Conservation (phyloP, 257 asterid genomes). For the Solanum virginianum region DNA sequence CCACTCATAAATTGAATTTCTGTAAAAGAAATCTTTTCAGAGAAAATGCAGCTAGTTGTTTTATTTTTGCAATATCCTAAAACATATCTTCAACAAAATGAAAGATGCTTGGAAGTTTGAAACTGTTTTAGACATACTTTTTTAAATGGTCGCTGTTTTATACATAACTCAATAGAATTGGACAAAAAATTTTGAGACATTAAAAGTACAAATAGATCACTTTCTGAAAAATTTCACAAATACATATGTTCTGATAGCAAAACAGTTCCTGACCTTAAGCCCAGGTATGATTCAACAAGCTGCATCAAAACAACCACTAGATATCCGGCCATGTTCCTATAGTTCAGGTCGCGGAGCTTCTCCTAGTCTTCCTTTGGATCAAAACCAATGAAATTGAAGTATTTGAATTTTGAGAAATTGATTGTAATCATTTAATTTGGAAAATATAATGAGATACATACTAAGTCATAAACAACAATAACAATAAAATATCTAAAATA, state of each 20-base stretch:
- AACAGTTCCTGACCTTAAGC: constrained; percentile 37
- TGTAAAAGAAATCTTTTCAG: too few relatives aligned
- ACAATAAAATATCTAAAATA: neutral
- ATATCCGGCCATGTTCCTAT: constrained; percentile 79
- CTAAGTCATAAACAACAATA: neutral
- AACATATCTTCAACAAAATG: too few relatives aligned
- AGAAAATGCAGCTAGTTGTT: too few relatives aligned
- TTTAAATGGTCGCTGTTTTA: neutral
- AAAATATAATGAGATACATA: neutral
- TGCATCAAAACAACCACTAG: constrained; percentile 90
- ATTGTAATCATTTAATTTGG: neutral
- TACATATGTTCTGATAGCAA: neutral
- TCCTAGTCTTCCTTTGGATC: constrained; percentile 89
- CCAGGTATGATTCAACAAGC: constrained; percentile 82
- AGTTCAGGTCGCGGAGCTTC: constrained; percentile 91
- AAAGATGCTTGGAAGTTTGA: neutral
- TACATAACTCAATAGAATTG: neutral
- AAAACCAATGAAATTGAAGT: constrained; percentile 41
- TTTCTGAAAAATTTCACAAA: neutral
- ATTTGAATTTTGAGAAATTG: constrained; percentile 10
- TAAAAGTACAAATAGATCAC: neutral
- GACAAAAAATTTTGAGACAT: neutral
- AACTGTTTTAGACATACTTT: neutral
- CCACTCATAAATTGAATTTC: too few relatives aligned
- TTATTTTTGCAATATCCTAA: too few relatives aligned